Base-by-base conservation (phyloP, 164 flowering plant genomes). In the Litsea cubeba region DNA sequence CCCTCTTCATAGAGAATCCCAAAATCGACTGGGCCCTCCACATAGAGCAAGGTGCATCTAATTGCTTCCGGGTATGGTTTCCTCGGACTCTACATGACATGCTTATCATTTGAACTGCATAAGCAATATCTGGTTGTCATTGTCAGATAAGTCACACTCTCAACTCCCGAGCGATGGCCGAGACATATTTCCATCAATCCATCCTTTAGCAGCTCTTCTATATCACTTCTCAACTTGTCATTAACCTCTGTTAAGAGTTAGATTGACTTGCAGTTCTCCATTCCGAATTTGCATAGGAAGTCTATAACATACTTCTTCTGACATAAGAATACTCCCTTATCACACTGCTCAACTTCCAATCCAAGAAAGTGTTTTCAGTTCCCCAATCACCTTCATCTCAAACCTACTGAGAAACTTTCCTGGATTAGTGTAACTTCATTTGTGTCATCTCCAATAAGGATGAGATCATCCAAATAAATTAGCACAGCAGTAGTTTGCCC, bases 31-130 rank as follows among this genome's bases (percentile, higher is more conserved):
- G 5, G 5, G 5, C 35, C 35, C 5, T 30, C 35, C 35, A 30
- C 35, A 30, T 30, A 30, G 35, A 30, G 35, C 35, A 30, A 30
- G 35, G 35, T 30, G 35, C 35, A 5, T 30, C 35, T 30, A 30
- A 68, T 64, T 4, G 70, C 69, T 66, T 66, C 69, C 35, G 80
- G 65, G 74, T 68, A 51, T 17, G 65, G 65, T 25, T 57, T 68
- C 66, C 17, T 74, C 12, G 32, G 65, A 54, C n/a, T 68, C 17
- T 54, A 24, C 71, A 54, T 54, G 72, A 57, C 20, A 51, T 5
- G 17, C 76, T 74, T 18, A 68, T 66, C 3, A 74, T n/a, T 15
- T 57, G 28, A 30, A 74, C 63, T 51, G 14, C 62, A 23, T 64
- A 40, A 25, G 62, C 62, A 24, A 74, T 74, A 51, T 28, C 28